These are phyloP conservation scores for Aspergillus eucalypticola DNA, from an alignment of 2,329 filamentous ascomycete genomes.

Conservation along the genomic window DNA sequence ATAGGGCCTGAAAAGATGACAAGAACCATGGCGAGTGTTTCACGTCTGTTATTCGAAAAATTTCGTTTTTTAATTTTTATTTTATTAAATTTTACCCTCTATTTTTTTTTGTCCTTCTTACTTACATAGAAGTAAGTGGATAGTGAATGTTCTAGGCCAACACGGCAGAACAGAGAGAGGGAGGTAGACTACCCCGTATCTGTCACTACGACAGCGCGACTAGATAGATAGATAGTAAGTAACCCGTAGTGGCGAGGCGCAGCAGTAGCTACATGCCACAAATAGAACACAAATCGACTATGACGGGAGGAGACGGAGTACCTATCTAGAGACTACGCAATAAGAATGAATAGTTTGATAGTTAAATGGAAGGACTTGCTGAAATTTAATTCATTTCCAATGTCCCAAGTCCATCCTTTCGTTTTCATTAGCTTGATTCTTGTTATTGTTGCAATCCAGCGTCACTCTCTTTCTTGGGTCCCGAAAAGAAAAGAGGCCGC, in stretches of 20 bases:
- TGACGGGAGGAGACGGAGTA: background rate
- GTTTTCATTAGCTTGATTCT: too few species aligned
- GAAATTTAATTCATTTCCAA: too few species aligned
- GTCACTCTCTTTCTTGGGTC: background rate
- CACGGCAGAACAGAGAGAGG: background rate
- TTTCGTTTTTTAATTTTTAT: too few species aligned
- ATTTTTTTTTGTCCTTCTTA: too few species aligned
- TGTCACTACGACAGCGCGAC: background rate
- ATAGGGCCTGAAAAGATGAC: background rate
- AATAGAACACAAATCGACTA: background rate
- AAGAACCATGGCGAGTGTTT: background rate
- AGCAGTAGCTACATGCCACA: background rate
- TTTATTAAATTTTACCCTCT: background rate
- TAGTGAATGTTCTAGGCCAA: background rate
- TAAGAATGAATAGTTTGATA: background rate
- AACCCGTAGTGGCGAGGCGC: slow-evolving; percentile 1
- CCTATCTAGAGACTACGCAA: background rate
- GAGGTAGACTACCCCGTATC: background rate
- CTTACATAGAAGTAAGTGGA: background rate
- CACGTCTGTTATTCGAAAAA: background rate
- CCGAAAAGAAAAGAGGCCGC: background rate
- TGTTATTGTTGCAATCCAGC: background rate
- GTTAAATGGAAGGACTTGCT: too few species aligned
- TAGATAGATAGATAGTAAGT: background rate
- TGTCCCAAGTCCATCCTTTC: too few species aligned